phyloP scores from a whole-genome alignment of 805 yeast species.

The Yarrowia deformans region DNA sequence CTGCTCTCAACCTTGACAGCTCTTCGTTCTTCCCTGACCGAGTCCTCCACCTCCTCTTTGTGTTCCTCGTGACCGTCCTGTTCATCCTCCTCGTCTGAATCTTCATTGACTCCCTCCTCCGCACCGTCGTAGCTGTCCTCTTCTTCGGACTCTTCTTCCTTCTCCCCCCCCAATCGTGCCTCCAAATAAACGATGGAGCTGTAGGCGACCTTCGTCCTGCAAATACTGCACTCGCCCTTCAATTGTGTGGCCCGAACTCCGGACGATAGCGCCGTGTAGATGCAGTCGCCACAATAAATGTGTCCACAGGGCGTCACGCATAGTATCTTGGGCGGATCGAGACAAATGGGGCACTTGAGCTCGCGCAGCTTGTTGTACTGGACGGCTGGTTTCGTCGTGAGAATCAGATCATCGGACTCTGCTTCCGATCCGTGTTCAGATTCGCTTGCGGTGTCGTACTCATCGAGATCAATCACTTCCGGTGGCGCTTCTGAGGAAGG shows the following conservation, averaged over 20 bases:
- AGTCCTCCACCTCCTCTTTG: not conserved
- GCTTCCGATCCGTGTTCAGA: conserved; percentile 1
- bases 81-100: not conserved
- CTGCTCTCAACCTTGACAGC: not conserved
- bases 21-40: not conserved
- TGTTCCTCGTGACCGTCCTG: not conserved
- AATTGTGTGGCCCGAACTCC: not conserved
- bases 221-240: conserved; percentile 10
- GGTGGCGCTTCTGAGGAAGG: not conserved
- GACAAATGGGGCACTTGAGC: conserved; percentile 10
- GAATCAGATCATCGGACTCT: not conserved
- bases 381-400: not conserved
- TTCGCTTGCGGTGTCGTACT: not conserved
- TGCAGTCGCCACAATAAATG: conserved; percentile 10
- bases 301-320: conserved; percentile 27
- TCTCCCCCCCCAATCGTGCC: not conserved
- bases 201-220: conserved; percentile 3
- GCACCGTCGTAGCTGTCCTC: not conserved
- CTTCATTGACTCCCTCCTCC: not conserved
- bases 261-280: not conserved
- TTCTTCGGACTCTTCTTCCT: not conserved
- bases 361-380: conserved; percentile 6
- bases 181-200: conserved; percentile 14
- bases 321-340: conserved; percentile 5
- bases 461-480: conserved; percentile 13